Evolutionary conservation across 2,329 filamentous ascomycete genomes (phyloP).

Genomic region (Ophiocordyceps robertsii): DNA sequence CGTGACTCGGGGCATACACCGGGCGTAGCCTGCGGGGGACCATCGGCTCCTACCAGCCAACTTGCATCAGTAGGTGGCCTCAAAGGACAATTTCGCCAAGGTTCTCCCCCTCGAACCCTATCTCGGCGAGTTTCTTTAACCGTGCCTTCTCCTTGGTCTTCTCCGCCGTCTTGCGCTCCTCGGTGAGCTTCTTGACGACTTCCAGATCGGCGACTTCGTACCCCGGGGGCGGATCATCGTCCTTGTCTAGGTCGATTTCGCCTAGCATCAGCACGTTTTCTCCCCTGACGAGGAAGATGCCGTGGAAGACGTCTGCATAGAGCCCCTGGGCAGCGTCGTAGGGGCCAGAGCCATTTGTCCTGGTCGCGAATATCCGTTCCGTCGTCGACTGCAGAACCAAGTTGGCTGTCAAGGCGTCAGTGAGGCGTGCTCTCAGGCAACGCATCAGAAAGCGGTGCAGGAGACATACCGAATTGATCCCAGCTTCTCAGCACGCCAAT

Average conservation of each 20-base stretch:
- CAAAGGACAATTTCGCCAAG: constrained; percentile 59
- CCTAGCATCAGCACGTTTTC: constrained; percentile 95
- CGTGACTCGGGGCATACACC: neutral
- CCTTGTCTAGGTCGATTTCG: constrained; percentile 92
- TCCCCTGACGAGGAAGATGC: constrained; percentile 82
- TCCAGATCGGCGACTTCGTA: constrained; percentile 53
- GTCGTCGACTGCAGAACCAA: constrained; percentile 86
- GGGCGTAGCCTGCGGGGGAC: neutral
- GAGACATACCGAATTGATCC: constrained; percentile 76
- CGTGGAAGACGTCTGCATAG: constrained; percentile 75
- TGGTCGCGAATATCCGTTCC: constrained; percentile 66
- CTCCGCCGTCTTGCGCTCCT: constrained; percentile 54
- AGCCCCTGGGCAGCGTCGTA: constrained; percentile 29
- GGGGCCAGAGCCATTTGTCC: constrained; percentile 26
- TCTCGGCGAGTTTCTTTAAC: constrained; percentile 54
- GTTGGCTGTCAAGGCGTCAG: constrained; percentile 50
- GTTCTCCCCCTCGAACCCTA: constrained; percentile 84
- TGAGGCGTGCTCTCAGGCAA: neutral
- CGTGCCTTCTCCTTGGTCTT: constrained; percentile 62
- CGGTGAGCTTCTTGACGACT: constrained; percentile 58
- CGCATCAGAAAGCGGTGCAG: neutral
- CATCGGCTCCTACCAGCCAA: neutral
- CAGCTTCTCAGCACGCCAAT: constrained; percentile 87
- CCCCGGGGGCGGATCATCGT: constrained; percentile 72
- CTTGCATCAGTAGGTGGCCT: neutral